Evolutionary conservation across 2,329 filamentous ascomycete species (phyloP).

Genomic region (Dactylella cylindrospora): DNA sequence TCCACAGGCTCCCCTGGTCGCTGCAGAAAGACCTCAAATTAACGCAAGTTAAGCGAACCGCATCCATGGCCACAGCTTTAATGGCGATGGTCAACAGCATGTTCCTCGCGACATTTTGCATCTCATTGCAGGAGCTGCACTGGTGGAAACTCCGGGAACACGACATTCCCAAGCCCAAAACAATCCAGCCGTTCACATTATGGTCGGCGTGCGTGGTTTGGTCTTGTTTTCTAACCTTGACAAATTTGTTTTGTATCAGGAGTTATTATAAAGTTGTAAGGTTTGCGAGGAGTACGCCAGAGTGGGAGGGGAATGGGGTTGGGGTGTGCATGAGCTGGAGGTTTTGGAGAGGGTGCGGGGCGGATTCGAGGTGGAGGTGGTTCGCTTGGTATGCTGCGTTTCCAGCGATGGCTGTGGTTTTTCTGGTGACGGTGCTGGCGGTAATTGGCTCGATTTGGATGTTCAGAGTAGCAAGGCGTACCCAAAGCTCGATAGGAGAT

Average conservation of each 20-base stretch:
- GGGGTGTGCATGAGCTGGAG: not conserved
- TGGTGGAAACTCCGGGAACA: constrained; percentile 6
- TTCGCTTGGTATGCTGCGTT: constrained; percentile 11
- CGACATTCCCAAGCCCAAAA: not conserved
- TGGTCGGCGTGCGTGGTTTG: constrained; percentile 20
- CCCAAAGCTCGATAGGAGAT: too few relatives aligned
- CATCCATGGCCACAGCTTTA: too few relatives aligned
- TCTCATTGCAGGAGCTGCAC: constrained; percentile 22
- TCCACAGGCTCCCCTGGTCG: too few relatives aligned
- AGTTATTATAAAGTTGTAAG: constrained; percentile 9
- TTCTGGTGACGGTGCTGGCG: constrained; percentile 11
- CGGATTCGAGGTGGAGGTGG: constrained; percentile 15
- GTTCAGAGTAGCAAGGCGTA: too few relatives aligned
- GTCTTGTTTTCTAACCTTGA: not conserved
- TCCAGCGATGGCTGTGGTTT: constrained; percentile 1
- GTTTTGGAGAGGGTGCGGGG: not conserved
- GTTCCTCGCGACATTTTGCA: too few relatives aligned
- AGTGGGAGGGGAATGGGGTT: too few relatives aligned
- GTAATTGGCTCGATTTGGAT: too few relatives aligned
- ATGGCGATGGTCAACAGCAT: too few relatives aligned
- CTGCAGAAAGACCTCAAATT: too few relatives aligned
- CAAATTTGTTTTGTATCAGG: constrained; percentile 10
- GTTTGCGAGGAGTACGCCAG: constrained; percentile 19
- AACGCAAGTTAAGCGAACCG: too few relatives aligned
- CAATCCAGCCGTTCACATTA: constrained; percentile 7